phyloP scores from a whole-genome alignment of 2,329 filamentous ascomycete species.

The Sphaceloma murrayae region DNA sequence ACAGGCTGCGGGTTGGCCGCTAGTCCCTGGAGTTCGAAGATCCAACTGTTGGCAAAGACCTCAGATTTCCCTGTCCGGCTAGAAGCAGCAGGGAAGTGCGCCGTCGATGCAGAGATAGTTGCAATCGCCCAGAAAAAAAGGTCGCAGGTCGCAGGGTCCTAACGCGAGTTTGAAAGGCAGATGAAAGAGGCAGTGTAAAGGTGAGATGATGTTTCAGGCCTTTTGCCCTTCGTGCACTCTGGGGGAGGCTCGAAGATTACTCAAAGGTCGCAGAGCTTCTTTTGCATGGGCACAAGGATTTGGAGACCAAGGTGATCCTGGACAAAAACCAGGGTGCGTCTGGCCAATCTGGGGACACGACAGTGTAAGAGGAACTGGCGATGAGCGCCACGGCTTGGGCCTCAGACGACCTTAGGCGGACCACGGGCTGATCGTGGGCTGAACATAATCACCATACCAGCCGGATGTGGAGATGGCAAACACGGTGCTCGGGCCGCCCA shows the following conservation, averaged over 20 bases:
- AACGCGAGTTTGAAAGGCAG: constrained; percentile 2
- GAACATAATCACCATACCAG: constrained; percentile 15
- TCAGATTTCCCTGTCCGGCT: constrained; percentile 12
- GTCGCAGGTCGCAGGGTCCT: too few species aligned
- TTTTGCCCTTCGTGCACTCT: constrained; percentile 4
- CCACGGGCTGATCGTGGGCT: too few species aligned
- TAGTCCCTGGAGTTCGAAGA: constrained; percentile 12
- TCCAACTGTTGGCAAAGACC: constrained; percentile 15
- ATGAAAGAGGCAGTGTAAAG: constrained; percentile 10
- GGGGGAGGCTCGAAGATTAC: background rate
- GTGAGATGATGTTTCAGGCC: constrained; percentile 5
- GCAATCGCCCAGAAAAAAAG: background rate
- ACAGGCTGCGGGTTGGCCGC: constrained; percentile 12
- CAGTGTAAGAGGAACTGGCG: constrained; percentile 9
- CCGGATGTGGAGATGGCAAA: constrained; percentile 13
- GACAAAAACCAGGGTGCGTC: background rate
- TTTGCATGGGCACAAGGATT: too few species aligned
- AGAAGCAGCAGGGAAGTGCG: background rate
- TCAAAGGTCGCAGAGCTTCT: too few species aligned
- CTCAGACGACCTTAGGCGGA: constrained; percentile 13
- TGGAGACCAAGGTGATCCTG: too few species aligned
- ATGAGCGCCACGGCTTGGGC: constrained; percentile 13
- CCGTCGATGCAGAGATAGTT: background rate
- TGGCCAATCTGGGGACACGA: constrained; percentile 3
- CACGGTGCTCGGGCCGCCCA: constrained; percentile 8